These are phyloP conservation scores for Magnolia officinalis DNA, from an alignment of 164 flowering plant species.

Conservation along the genomic window DNA sequence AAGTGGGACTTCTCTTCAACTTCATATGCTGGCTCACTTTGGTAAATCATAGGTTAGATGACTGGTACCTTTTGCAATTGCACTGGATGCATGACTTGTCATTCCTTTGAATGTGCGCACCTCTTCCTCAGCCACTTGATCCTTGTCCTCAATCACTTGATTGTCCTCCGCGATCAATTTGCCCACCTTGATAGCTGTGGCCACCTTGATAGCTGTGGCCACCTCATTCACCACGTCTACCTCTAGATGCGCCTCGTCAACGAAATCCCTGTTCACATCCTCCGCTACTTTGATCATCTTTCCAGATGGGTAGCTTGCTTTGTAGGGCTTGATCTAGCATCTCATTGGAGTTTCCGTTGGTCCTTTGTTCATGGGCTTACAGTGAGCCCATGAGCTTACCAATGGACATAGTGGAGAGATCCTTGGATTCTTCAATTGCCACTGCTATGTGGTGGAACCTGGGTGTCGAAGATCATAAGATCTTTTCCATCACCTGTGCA, in stretches of 20 bases:
- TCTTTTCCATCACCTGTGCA: no score
- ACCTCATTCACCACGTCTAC: not conserved
- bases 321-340: not conserved
- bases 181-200: not conserved
- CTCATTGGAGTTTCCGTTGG: not conserved
- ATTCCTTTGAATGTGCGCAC: not conserved
- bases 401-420: no score
- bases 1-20: not conserved
- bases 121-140: conserved; percentile 2
- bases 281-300: not conserved
- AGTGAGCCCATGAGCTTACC: no score
- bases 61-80: not conserved
- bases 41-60: not conserved
- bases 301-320: not conserved
- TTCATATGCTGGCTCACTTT: not conserved
- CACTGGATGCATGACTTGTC: not conserved
- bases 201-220: not conserved
- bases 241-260: not conserved
- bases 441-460: no score
- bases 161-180: not conserved
- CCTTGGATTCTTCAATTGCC: no score
- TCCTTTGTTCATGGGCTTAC: no score
- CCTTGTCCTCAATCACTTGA: not conserved
- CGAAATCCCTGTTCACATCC: no score
- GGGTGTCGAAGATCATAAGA: no score